A percentile compares a stretch with the other conserved stretches of the same genome.
Evolutionary conservation across 371 early-diverging fungal species (phyloP).

Genomic region (Massospora cicadina): DNA sequence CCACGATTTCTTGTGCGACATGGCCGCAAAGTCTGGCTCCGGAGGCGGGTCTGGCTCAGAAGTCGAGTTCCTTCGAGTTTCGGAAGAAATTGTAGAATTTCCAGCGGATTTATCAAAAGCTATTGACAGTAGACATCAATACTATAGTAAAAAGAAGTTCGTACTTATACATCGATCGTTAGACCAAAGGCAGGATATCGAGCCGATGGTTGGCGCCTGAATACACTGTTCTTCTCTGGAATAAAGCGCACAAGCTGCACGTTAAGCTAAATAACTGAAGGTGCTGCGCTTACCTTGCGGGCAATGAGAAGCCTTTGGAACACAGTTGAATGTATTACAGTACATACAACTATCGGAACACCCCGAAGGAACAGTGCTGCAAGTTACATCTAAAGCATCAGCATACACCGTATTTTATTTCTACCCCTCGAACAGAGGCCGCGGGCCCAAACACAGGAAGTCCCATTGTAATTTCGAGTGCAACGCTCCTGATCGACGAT

Average conservation of each 20-base stretch:
- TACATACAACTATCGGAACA: not conserved
- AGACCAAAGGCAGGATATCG: not conserved
- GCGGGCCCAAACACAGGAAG: not conserved
- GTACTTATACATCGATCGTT: not conserved
- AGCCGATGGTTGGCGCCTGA: not conserved
- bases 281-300: not conserved
- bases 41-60: not conserved
- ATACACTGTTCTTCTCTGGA: not conserved
- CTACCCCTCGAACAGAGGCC: slow-evolving; percentile 1
- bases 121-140: not conserved
- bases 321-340: not conserved
- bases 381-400: not conserved
- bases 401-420: not conserved
- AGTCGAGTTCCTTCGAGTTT: not conserved
- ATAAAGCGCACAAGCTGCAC: not conserved
- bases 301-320: not conserved
- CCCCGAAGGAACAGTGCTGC: not conserved
- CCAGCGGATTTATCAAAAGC: not conserved
- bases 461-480: not conserved
- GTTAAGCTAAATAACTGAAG: not conserved
- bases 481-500: not conserved
- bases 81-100: not conserved
- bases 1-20: not conserved
- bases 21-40: not conserved
- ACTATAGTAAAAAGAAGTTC: not conserved